A percentile compares a stretch with the other conserved stretches of the same genome.
These are phyloP conservation scores for Nitzschia sp. DNA, from an alignment of 108 stramenopile species.

Conservation along the genomic window DNA sequence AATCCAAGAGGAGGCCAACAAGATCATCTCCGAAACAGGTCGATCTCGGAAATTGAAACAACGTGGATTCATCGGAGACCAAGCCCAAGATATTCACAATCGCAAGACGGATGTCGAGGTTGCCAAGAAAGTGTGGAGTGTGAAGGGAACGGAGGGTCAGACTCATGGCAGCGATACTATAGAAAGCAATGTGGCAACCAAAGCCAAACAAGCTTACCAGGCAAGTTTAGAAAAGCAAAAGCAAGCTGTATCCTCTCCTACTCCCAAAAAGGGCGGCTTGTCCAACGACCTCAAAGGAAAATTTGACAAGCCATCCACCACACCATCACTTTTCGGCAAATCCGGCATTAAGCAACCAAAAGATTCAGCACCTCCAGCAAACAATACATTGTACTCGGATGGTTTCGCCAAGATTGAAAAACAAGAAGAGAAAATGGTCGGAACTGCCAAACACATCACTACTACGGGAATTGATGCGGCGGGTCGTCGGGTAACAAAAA, in stretches of 20 bases:
- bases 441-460: slow-evolving; percentile 21
- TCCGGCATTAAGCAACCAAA: slow-evolving; percentile 4
- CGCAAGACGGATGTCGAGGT: slow-evolving; percentile 23
- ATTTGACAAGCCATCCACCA: slow-evolving; percentile 15
- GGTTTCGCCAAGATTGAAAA: slow-evolving; percentile 25
- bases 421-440: slow-evolving; percentile 25
- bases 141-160: slow-evolving; percentile 22
- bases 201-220: slow-evolving; percentile 14
- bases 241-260: neutral
- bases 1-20: slow-evolving; percentile 25
- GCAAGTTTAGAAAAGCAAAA: slow-evolving; percentile 13
- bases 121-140: slow-evolving; percentile 12
- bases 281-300: slow-evolving; percentile 15
- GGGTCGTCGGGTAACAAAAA: slow-evolving; percentile 23
- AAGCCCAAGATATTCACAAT: slow-evolving; percentile 10
- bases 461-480: slow-evolving; percentile 17
- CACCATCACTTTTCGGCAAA: neutral
- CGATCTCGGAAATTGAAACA: slow-evolving; percentile 18
- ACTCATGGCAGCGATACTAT: slow-evolving; percentile 6
- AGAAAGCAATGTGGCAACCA: slow-evolving; percentile 1
- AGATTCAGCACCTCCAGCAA: neutral
- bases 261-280: slow-evolving; percentile 1
- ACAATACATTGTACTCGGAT: neutral
- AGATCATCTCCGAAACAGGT: slow-evolving; percentile 9
- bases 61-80: slow-evolving; percentile 15